Conservation (phyloP, 139 green algal genomes). For the Eudorina sp. region DNA sequence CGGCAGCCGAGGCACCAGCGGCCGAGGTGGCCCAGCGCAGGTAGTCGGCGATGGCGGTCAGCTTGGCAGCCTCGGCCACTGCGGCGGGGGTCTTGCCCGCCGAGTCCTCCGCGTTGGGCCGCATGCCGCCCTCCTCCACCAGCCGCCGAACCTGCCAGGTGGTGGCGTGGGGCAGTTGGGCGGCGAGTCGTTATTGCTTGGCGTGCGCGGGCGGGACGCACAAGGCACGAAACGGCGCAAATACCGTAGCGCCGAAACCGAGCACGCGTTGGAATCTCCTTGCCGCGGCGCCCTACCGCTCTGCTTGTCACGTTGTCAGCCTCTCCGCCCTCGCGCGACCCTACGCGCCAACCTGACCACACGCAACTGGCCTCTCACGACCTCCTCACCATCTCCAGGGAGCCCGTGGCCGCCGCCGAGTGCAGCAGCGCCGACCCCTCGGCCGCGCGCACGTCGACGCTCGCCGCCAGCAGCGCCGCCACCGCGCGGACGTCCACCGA, state of each 20-base stretch:
- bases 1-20: not conserved
- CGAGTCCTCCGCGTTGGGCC: not conserved
- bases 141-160: slow-evolving; percentile 22
- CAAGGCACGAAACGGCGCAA: too few relatives aligned
- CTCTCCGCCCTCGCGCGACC: too few relatives aligned
- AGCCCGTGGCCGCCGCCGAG: not conserved
- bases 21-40: slow-evolving; percentile 21
- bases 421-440: not conserved
- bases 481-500: not conserved
- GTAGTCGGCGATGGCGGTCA: not conserved
- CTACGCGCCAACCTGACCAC: too few relatives aligned
- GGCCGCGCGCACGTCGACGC: not conserved
- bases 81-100: not conserved
- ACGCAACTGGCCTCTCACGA: too few relatives aligned
- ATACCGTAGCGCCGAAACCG: too few relatives aligned
- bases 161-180: too few relatives aligned
- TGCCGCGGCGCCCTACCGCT: too few relatives aligned
- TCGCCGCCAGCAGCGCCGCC: slow-evolving; percentile 37
- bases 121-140: slow-evolving; percentile 19
- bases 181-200: too few relatives aligned
- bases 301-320: too few relatives aligned
- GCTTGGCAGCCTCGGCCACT: not conserved
- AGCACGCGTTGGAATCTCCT: too few relatives aligned
- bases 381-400: slow-evolving; percentile 26
- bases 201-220: too few relatives aligned